phyloP scores from a whole-genome alignment of 495 filamentous ascomycete genomes.

The Lasiosphaeria hispida region DNA sequence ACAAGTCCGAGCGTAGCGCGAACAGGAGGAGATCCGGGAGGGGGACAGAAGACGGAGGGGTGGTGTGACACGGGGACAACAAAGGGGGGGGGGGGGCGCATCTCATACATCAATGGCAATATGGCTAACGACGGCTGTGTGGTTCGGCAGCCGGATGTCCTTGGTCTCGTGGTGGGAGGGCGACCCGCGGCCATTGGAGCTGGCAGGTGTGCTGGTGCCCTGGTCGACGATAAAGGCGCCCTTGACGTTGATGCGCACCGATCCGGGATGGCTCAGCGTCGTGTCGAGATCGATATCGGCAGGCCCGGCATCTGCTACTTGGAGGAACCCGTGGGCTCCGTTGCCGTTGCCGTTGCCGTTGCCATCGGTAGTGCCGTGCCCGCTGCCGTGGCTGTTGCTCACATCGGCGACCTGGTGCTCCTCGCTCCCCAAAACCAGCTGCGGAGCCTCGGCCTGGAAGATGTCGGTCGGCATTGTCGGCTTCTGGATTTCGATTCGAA shows the following conservation, averaged over 20 bases:
- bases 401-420: background rate
- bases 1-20: background rate
- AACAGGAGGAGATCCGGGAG: slow-evolving; percentile 10
- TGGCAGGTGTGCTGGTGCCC: slow-evolving; percentile 51
- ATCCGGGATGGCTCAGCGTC: slow-evolving; percentile 77
- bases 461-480: slow-evolving; percentile 27
- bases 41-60: background rate
- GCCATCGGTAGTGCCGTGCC: slow-evolving; percentile 23
- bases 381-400: background rate
- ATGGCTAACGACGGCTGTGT: slow-evolving; percentile 90
- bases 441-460: slow-evolving; percentile 31
- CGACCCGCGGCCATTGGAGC: slow-evolving; percentile 51
- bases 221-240: slow-evolving; percentile 95
- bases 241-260: slow-evolving; percentile 88
- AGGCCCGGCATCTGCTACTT: slow-evolving; percentile 4
- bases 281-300: slow-evolving; percentile 56
- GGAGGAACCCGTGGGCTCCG: background rate
- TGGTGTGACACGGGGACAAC: no score
- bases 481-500: background rate
- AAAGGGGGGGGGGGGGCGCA: slow-evolving; percentile 26
- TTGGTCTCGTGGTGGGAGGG: slow-evolving; percentile 71
- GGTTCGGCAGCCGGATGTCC: slow-evolving; percentile 93
- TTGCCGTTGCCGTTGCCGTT: slow-evolving; percentile 43
- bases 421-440: background rate
- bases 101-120: slow-evolving; percentile 82